Percentiles rank a stretch among this genome's conserved stretches.
phyloP scores from a whole-genome alignment of 2,329 filamentous ascomycete species.

The Aspergillus sp. region DNA sequence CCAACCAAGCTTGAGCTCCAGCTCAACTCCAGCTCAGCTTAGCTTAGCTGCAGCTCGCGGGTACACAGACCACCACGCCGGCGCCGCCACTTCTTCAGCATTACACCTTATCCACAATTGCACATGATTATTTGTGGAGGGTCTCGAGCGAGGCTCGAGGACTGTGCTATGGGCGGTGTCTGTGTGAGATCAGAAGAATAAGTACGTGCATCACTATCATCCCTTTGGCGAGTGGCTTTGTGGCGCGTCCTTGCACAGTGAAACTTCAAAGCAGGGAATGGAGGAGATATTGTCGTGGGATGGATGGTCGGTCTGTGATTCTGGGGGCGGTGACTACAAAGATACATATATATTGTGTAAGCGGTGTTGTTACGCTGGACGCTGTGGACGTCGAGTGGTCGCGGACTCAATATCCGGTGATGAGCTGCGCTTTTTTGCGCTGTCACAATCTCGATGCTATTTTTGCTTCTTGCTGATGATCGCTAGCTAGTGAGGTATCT shows the following conservation, averaged over 20 bases:
- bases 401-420: not conserved
- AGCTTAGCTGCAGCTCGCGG: not conserved
- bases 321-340: no score
- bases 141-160: no score
- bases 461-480: not conserved
- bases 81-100: not conserved
- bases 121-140: not conserved
- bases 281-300: not conserved
- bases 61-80: not conserved
- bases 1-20: constrained; percentile 16
- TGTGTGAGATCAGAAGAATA: not conserved
- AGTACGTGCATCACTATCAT: not conserved
- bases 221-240: not conserved
- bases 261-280: not conserved
- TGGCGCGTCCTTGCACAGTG: not conserved
- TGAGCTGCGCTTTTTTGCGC: not conserved
- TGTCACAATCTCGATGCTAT: not conserved
- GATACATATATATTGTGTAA: not conserved
- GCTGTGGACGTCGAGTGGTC: not conserved
- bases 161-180: not conserved
- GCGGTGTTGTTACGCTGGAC: not conserved
- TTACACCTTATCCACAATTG: not conserved
- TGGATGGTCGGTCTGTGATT: no score
- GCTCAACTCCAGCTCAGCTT: constrained; percentile 20
- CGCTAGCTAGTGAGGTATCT: not conserved